phyloP scores from a whole-genome alignment of 1,284 basidiomycete genomes.

The Cutaneotrichosporon cutaneum region DNA sequence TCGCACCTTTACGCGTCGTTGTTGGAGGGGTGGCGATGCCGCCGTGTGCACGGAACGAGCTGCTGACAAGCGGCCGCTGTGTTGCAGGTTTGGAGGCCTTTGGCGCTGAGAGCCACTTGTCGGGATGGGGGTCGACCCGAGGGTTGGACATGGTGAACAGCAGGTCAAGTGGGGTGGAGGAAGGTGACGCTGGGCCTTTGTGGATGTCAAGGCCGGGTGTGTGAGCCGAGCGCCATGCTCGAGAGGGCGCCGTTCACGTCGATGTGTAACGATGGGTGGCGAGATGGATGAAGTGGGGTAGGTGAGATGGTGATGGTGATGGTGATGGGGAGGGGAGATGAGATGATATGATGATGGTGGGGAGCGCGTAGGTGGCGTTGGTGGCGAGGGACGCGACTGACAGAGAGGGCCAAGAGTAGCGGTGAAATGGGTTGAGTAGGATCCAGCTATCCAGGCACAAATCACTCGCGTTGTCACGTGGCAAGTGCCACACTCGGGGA shows the following conservation, averaged over 20 bases:
- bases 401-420: not conserved
- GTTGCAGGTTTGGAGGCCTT: constrained; percentile 9
- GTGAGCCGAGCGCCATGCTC: not conserved
- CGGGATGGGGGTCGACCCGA: constrained; percentile 34
- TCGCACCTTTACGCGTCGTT: constrained; percentile 11
- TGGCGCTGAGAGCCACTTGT: constrained; percentile 34
- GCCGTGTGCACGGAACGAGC: constrained; percentile 18
- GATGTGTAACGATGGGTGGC: not conserved
- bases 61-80: constrained; percentile 21
- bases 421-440: not conserved
- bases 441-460: not conserved
- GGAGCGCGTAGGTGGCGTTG: not conserved
- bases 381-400: not conserved
- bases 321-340: not conserved
- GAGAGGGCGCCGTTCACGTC: too few relatives aligned
- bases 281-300: not conserved
- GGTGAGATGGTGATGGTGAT: not conserved
- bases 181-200: not conserved
- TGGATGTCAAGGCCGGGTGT: not conserved
- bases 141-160: constrained; percentile 27
- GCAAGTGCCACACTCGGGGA: constrained; percentile 7
- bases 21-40: constrained; percentile 34
- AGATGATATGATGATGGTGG: not conserved
- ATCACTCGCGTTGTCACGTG: not conserved
- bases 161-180: too few relatives aligned